A percentile compares a stretch with the other conserved stretches of the same genome.
Conservation (phyloP, 495 filamentous ascomycete genomes). For the Pyronema domesticum region DNA sequence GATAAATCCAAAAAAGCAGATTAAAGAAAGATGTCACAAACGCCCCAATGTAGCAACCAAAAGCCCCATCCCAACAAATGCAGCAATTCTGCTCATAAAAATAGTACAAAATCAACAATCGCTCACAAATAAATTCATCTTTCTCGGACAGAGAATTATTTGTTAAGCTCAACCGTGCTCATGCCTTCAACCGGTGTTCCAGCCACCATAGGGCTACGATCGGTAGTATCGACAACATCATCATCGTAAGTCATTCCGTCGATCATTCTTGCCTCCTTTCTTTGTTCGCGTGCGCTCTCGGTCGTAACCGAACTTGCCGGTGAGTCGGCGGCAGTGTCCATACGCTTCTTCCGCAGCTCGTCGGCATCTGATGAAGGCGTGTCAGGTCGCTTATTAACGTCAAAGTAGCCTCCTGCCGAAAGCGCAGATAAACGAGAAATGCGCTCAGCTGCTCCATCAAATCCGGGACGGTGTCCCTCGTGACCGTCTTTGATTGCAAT, state of each 20-base stretch:
- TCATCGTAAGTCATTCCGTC: conserved; percentile 40
- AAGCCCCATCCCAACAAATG: no score
- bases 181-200: neutral
- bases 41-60: no score
- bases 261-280: conserved; percentile 33
- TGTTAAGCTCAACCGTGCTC: no score
- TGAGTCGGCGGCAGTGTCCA: neutral
- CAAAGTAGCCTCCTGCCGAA: conserved; percentile 14
- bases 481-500: conserved; percentile 25
- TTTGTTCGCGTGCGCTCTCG: conserved; percentile 11
- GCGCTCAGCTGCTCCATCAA: conserved; percentile 4
- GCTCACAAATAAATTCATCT: no score
- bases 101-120: no score
- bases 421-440: conserved; percentile 15
- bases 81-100: no score
- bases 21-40: no score
- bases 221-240: conserved; percentile 37
- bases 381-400: neutral
- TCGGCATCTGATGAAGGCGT: neutral
- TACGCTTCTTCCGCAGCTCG: neutral
- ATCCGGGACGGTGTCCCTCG: conserved; percentile 16
- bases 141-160: no score
- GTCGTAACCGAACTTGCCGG: conserved; percentile 15
- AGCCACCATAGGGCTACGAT: conserved; percentile 18
- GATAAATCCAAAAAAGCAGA: no score